Conservation (phyloP, 2,329 filamentous ascomycete genomes). For the Cercospora zeae-maydis region DNA sequence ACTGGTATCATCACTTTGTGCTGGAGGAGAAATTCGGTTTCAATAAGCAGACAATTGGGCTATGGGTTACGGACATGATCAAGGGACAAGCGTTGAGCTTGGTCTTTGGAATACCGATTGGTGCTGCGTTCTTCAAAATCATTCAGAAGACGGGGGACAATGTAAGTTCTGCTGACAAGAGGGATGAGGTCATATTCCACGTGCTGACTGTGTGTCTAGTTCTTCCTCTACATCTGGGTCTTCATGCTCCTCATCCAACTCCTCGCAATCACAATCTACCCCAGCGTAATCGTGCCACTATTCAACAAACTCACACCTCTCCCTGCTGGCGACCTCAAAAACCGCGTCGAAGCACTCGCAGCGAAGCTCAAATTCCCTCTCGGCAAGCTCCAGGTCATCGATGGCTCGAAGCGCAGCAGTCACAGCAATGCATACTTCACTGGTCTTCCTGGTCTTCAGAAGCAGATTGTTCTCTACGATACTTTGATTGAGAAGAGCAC, state of each 20-base stretch:
- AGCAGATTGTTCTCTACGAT: constrained; percentile 99
- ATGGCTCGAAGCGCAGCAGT: constrained; percentile 81
- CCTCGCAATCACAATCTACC: constrained; percentile 94
- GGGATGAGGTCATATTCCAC: neutral
- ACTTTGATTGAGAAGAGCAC: constrained; percentile 95
- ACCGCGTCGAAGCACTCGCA: constrained; percentile 78
- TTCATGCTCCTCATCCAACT: constrained; percentile 87
- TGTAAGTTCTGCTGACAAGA: constrained; percentile 7
- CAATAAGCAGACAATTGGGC: constrained; percentile 91
- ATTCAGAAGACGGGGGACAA: constrained; percentile 87
- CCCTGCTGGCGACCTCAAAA: constrained; percentile 81
- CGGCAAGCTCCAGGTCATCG: constrained; percentile 89
- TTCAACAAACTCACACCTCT: constrained; percentile 98
- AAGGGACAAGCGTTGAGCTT: constrained; percentile 83
- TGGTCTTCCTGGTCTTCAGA: constrained; percentile 98
- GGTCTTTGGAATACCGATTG: constrained; percentile 77
- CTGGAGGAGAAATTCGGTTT: constrained; percentile 96
- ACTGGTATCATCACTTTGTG: constrained; percentile 91
- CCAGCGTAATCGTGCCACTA: constrained; percentile 84
- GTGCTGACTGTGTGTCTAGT: constrained; percentile 39
- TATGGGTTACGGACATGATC: constrained; percentile 86
- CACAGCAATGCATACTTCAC: constrained; percentile 96
- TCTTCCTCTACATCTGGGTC: constrained; percentile 98
- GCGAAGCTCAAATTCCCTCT: constrained; percentile 85
- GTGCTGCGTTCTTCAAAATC: constrained; percentile 88